Percentiles rank a stretch among this genome's conserved stretches.
Evolutionary conservation across 441 rosid genomes (phyloP).

Genomic region (Populus tomentosa): DNA sequence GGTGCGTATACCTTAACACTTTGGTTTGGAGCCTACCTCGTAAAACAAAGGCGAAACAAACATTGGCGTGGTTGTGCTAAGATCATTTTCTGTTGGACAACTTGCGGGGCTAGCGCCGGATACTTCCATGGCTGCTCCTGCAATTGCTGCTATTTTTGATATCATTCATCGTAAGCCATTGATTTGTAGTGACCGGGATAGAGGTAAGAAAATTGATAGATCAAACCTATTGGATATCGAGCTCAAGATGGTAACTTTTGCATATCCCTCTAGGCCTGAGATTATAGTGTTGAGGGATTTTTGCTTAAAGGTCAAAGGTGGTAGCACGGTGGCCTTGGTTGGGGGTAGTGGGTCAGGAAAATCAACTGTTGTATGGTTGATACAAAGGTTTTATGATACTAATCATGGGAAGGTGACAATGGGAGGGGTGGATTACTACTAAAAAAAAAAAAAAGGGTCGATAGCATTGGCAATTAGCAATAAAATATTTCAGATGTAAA

Average conservation of each 20-base stretch:
- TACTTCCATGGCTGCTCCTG: slow-evolving; percentile 48
- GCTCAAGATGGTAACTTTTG: slow-evolving; percentile 49
- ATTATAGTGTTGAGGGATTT: slow-evolving; percentile 46
- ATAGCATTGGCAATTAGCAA: no score
- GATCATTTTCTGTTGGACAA: slow-evolving; percentile 77
- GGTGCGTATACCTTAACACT: slow-evolving; percentile 54
- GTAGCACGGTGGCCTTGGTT: slow-evolving; percentile 65
- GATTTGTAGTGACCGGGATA: slow-evolving; percentile 29
- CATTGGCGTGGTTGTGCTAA: slow-evolving; percentile 49
- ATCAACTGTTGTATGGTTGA: slow-evolving; percentile 63
- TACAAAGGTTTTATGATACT: slow-evolving; percentile 66
- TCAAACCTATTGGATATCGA: slow-evolving; percentile 47
- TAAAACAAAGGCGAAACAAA: slow-evolving; percentile 25
- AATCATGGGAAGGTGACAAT: slow-evolving; percentile 47
- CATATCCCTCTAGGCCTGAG: slow-evolving; percentile 66
- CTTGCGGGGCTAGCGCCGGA: slow-evolving; percentile 74
- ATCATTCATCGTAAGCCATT: slow-evolving; percentile 43
- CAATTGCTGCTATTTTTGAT: slow-evolving; percentile 49
- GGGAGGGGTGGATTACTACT: slow-evolving; percentile 51
- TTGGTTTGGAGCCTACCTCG: slow-evolving; percentile 54
- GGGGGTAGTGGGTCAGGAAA: slow-evolving; percentile 73
- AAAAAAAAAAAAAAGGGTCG: no score
- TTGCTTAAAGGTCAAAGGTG: slow-evolving; percentile 43
- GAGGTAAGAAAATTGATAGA: slow-evolving; percentile 34
- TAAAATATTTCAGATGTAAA: no score